phyloP scores from a whole-genome alignment of 2,329 filamentous ascomycete genomes.

The Sarocladium kiliense region DNA sequence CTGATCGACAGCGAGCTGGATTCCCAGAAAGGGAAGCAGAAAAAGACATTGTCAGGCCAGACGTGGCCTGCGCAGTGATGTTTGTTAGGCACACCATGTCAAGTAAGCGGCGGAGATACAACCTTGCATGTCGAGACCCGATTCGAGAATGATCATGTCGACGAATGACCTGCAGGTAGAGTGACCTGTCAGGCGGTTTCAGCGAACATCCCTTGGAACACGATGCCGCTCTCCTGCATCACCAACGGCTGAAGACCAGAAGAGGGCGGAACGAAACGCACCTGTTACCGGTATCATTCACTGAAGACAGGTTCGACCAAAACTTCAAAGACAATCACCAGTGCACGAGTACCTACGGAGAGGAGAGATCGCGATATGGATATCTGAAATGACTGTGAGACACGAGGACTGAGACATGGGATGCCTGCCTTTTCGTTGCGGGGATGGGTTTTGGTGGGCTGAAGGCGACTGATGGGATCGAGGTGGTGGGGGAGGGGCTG shows the following conservation, averaged over 20 bases:
- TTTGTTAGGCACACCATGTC: background rate
- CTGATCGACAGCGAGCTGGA: background rate
- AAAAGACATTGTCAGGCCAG: background rate
- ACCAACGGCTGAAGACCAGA: too few relatives aligned
- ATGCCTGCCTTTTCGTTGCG: background rate
- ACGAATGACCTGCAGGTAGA: background rate
- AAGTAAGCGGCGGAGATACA: background rate
- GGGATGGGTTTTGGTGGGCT: background rate
- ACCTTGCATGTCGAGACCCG: background rate
- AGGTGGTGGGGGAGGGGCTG: background rate
- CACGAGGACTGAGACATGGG: background rate
- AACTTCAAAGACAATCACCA: too few relatives aligned
- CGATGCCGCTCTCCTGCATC: too few relatives aligned
- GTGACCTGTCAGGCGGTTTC: slow-evolving; percentile 3
- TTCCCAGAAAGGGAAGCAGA: background rate
- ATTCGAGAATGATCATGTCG: background rate
- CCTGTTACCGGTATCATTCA: background rate
- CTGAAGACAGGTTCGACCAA: background rate
- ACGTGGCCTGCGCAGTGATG: background rate
- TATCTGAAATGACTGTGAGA: slow-evolving; percentile 4
- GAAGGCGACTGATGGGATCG: background rate
- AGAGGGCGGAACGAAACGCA: background rate
- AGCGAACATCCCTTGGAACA: background rate
- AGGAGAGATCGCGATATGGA: background rate
- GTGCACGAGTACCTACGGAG: background rate